Evolutionary conservation across 2,329 filamentous ascomycete species (phyloP).

Genomic region (Fusarium solani-melongenae): DNA sequence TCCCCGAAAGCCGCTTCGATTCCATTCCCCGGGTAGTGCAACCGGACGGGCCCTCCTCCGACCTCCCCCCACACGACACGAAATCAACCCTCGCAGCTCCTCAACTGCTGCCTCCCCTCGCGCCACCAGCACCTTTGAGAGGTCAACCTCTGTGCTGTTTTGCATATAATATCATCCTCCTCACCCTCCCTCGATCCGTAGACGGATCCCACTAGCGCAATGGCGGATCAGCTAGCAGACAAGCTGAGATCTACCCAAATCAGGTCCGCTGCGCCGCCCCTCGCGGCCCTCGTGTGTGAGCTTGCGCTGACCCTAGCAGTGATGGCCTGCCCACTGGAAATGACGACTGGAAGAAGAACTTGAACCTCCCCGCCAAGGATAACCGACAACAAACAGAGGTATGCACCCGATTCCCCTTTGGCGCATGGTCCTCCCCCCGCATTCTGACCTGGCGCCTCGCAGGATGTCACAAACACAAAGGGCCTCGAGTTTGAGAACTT

Average conservation of each 20-base stretch:
- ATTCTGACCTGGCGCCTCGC: constrained; percentile 29
- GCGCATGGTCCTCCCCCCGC: constrained; percentile 7
- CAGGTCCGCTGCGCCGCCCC: constrained; percentile 49
- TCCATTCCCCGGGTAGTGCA: constrained; percentile 24
- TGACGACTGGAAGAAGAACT: constrained; percentile 78
- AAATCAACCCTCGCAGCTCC: constrained; percentile 34
- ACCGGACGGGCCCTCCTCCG: constrained; percentile 25
- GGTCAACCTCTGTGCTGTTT: constrained; percentile 35
- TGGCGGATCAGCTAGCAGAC: constrained; percentile 60
- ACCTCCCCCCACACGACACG: constrained; percentile 21
- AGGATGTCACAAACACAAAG: constrained; percentile 99
- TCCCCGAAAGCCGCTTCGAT: constrained; percentile 23
- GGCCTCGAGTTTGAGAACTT: constrained; percentile 98
- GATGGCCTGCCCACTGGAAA: constrained; percentile 58
- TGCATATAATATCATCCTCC: constrained; percentile 35
- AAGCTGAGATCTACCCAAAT: constrained; percentile 56
- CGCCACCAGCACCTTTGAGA: constrained; percentile 19
- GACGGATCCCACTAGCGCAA: constrained; percentile 48
- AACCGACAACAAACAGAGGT: constrained; percentile 85
- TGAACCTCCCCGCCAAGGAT: constrained; percentile 80
- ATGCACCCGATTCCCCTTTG: constrained; percentile 25
- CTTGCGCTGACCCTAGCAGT: constrained; percentile 54
- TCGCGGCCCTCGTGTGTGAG: constrained; percentile 32
- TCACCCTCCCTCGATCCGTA: constrained; percentile 38
- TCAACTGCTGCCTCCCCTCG: constrained; percentile 29